These are phyloP conservation scores for Micromonas commoda DNA, from an alignment of 139 green algal genomes.

Conservation along the genomic window DNA sequence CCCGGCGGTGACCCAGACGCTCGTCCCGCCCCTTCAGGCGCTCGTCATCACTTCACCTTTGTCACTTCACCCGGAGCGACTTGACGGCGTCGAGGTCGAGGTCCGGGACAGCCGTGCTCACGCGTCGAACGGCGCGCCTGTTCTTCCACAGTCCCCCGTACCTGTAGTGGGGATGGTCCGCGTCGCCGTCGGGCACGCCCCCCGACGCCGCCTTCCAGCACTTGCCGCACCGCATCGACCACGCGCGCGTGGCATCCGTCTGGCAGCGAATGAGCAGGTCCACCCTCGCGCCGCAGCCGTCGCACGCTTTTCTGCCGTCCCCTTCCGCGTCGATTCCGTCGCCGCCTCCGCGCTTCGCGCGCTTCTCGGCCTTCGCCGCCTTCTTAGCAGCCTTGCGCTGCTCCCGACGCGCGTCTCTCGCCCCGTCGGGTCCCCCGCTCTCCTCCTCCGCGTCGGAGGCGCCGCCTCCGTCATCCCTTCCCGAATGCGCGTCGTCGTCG, in stretches of 20 bases:
- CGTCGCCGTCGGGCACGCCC: slow-evolving; percentile 41
- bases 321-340: too few species aligned
- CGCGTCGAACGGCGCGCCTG: too few species aligned
- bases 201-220: slow-evolving; percentile 44
- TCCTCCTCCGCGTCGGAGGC: not conserved
- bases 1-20: too few species aligned
- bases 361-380: slow-evolving; percentile 36
- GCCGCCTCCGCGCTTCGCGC: slow-evolving; percentile 32
- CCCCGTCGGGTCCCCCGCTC: not conserved
- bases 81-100: too few species aligned
- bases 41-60: too few species aligned
- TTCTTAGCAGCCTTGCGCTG: slow-evolving; percentile 39
- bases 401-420: slow-evolving; percentile 28
- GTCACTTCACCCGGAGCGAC: too few species aligned
- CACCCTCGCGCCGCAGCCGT: slow-evolving; percentile 27
- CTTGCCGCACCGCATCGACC: slow-evolving; percentile 43
- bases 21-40: too few species aligned
- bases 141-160: slow-evolving; percentile 33
- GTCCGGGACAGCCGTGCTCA: too few species aligned
- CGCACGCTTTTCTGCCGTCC: slow-evolving; percentile 39
- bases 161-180: slow-evolving; percentile 42
- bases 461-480: not conserved
- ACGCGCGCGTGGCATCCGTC: slow-evolving; percentile 6
- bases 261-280: slow-evolving; percentile 43
- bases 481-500: not conserved